phyloP scores from a whole-genome alignment of 2,329 filamentous ascomycete species.

The Clonostachys byssicola region DNA sequence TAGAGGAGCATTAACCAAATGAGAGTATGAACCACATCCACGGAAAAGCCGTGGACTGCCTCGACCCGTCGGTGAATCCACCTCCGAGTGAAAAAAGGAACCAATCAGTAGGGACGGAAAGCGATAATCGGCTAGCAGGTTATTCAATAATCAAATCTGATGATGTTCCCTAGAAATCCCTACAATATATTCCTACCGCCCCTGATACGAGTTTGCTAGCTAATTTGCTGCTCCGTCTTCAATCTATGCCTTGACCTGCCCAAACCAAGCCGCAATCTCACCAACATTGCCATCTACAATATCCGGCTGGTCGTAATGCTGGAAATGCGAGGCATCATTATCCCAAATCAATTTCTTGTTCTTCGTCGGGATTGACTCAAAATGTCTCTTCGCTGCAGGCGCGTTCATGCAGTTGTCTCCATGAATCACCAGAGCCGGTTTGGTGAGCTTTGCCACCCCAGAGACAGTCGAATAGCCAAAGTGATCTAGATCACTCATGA shows the following conservation, averaged over 20 bases:
- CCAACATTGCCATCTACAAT: constrained; percentile 17
- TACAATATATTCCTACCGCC: too few relatives aligned
- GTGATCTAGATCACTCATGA: constrained; percentile 22
- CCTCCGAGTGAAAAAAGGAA: too few relatives aligned
- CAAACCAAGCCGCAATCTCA: constrained; percentile 17
- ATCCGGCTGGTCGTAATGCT: constrained; percentile 18
- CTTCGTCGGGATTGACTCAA: constrained; percentile 13
- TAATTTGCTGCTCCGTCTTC: too few relatives aligned
- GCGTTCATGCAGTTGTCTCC: constrained; percentile 22
- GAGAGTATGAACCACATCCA: too few relatives aligned
- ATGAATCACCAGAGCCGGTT: constrained; percentile 19
- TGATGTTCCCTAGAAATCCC: too few relatives aligned
- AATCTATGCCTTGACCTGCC: background rate
- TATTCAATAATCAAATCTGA: too few relatives aligned
- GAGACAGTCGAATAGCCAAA: constrained; percentile 18
- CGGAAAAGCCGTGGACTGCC: too few relatives aligned
- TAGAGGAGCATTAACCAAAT: too few relatives aligned
- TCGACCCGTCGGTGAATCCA: too few relatives aligned
- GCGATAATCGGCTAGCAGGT: too few relatives aligned
- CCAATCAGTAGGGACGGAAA: too few relatives aligned
- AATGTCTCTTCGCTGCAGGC: constrained; percentile 16
- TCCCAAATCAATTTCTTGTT: constrained; percentile 20
- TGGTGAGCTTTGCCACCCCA: constrained; percentile 17
- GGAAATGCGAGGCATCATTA: constrained; percentile 18
- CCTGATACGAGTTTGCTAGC: too few relatives aligned